Conservation (phyloP, 2,329 filamentous ascomycete genomes). For the Zasmidium angulare region DNA sequence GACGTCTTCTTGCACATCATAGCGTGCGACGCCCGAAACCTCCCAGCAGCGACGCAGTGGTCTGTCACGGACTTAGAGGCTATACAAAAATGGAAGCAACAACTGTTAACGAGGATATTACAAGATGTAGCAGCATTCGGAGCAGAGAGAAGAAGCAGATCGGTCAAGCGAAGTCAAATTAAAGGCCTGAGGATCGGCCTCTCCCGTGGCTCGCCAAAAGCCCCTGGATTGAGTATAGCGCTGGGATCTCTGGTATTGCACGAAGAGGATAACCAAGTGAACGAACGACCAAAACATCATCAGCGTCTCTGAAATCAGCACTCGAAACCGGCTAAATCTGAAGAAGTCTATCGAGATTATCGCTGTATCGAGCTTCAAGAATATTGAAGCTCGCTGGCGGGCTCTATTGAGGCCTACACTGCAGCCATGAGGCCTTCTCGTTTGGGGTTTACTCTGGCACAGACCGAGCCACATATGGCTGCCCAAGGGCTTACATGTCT, state of each 20-base stretch:
- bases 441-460: slow-evolving; percentile 3
- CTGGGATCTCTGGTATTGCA: not conserved
- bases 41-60: too few relatives aligned
- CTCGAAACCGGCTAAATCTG: slow-evolving; percentile 14
- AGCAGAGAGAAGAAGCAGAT: not conserved
- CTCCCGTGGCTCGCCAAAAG: not conserved
- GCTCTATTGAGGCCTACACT: slow-evolving; percentile 16
- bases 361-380: slow-evolving; percentile 13
- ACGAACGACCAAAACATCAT: slow-evolving; percentile 6
- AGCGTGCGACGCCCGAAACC: too few relatives aligned
- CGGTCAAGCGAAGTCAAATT: not conserved
- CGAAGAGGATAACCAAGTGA: not conserved
- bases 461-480: slow-evolving; percentile 2
- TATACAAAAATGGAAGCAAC: too few relatives aligned
- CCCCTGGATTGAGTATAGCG: not conserved
- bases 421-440: slow-evolving; percentile 12
- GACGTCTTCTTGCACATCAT: too few relatives aligned
- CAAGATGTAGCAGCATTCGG: not conserved
- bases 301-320: slow-evolving; percentile 10
- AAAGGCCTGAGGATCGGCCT: not conserved
- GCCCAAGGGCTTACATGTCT: not conserved
- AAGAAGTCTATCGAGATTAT: slow-evolving; percentile 9
- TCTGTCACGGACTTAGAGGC: too few relatives aligned
- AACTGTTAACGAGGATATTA: too few relatives aligned
- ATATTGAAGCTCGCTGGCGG: slow-evolving; percentile 22